A percentile compares a stretch with the other conserved stretches of the same genome.
These are phyloP conservation scores for Ceratocystis alfenasii DNA, from an alignment of 2,329 filamentous ascomycete genomes.

Conservation along the genomic window DNA sequence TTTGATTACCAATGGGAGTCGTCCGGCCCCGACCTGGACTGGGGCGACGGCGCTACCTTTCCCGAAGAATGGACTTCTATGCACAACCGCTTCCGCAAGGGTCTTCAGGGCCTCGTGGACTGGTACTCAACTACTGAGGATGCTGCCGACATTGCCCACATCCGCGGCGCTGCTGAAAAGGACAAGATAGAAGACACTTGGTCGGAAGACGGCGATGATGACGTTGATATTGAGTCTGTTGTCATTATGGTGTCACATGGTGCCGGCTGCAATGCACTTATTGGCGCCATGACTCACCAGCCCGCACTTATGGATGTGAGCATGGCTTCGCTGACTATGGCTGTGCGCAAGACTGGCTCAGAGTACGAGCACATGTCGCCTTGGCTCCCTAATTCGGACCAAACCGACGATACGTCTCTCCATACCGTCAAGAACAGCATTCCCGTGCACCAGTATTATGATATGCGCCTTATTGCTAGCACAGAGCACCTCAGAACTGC, in stretches of 20 bases:
- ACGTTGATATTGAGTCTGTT: conserved; percentile 61
- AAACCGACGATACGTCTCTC: conserved; percentile 24
- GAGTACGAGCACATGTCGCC: conserved; percentile 30
- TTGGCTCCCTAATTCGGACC: conserved; percentile 24
- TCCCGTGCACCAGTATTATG: conserved; percentile 51
- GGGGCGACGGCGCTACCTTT: conserved; percentile 77
- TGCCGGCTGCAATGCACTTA: conserved; percentile 88
- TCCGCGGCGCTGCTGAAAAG: conserved; percentile 26
- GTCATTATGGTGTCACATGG: conserved; percentile 86
- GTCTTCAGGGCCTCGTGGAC: conserved; percentile 63
- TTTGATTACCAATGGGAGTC: conserved; percentile 98
- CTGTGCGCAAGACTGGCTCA: conserved; percentile 46
- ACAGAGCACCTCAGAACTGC: conserved; percentile 55
- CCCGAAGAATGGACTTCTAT: conserved; percentile 94
- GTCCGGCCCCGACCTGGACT: conserved; percentile 61
- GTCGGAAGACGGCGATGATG: conserved; percentile 38
- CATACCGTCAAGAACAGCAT: conserved; percentile 28
- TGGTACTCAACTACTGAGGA: conserved; percentile 60
- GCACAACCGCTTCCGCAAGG: conserved; percentile 78
- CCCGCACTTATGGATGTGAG: conserved; percentile 83
- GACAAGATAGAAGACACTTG: conserved; percentile 25
- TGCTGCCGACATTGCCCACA: conserved; percentile 41
- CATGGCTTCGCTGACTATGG: conserved; percentile 85
- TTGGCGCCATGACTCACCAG: conserved; percentile 82
- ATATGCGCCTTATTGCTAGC: conserved; percentile 61